Percentiles rank a stretch among this genome's conserved stretches.
Conservation (phyloP, 2,329 filamentous ascomycete species). For the Trichophyton rubrum region DNA sequence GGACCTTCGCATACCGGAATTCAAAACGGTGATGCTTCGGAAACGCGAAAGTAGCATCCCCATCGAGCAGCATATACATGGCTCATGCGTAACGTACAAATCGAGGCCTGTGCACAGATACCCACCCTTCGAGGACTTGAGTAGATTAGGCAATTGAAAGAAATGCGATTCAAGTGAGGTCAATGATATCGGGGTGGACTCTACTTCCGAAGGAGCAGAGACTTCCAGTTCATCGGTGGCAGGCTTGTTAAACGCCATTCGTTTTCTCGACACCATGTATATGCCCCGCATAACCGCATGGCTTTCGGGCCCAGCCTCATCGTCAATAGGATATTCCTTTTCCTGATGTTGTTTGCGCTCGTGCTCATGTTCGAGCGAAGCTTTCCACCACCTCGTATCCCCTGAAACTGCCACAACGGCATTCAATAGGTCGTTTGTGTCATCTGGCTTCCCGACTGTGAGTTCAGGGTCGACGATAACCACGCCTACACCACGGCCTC, state of each 20-base stretch:
- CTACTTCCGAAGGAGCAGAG: constrained; percentile 12
- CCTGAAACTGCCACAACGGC: constrained; percentile 34
- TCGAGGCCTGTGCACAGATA: constrained; percentile 92
- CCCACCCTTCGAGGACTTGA: constrained; percentile 62
- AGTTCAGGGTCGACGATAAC: constrained; percentile 35
- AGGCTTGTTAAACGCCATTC: constrained; percentile 17
- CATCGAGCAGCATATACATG: constrained; percentile 95
- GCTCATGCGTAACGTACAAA: constrained; percentile 89
- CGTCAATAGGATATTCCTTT: constrained; percentile 18
- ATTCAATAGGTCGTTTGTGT: constrained; percentile 24
- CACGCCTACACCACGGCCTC: constrained; percentile 31
- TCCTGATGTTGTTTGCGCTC: not conserved
- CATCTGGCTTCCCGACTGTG: constrained; percentile 13
- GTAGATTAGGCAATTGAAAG: constrained; percentile 55
- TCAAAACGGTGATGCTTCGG: constrained; percentile 62
- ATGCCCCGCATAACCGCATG: constrained; percentile 36
- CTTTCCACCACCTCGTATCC: constrained; percentile 28
- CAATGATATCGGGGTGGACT: not conserved
- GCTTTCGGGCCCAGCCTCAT: constrained; percentile 33
- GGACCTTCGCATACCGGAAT: constrained; percentile 54
- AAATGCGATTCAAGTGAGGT: constrained; percentile 23
- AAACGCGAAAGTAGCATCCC: constrained; percentile 89
- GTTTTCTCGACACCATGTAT: constrained; percentile 31
- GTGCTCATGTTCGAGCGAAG: not conserved
- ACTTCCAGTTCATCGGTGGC: not conserved